A percentile compares a stretch with the other conserved stretches of the same genome.
These are phyloP conservation scores for Malus hybrid DNA, from an alignment of 331 rosid species.

Conservation along the genomic window DNA sequence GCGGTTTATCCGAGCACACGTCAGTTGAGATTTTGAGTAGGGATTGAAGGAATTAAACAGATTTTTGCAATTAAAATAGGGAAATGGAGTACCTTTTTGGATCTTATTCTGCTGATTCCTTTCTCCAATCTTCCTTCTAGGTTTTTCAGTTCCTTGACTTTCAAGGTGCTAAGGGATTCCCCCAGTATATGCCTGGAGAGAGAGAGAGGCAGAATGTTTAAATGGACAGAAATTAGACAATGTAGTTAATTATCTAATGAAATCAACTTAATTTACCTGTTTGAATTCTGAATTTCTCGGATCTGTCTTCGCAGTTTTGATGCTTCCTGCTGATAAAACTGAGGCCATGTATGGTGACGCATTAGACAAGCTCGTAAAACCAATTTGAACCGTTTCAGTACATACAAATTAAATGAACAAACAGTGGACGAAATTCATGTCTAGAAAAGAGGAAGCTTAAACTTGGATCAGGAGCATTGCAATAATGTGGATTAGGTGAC, in stretches of 20 bases:
- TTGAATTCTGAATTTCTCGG: conserved; percentile 74
- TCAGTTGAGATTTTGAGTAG: neutral
- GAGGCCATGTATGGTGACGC: neutral
- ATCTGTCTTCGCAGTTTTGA: conserved; percentile 80
- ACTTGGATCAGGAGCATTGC: neutral
- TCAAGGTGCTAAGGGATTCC: conserved; percentile 70
- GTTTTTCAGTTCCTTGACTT: conserved; percentile 77
- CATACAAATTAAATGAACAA: neutral
- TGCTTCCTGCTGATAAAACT: conserved; percentile 96
- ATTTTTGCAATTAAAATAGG: neutral
- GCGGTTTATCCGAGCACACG: neutral
- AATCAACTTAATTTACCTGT: conserved; percentile 35
- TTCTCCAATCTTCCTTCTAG: conserved; percentile 91
- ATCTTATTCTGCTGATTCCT: conserved; percentile 82
- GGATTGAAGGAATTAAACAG: neutral
- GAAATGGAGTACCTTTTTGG: conserved; percentile 51
- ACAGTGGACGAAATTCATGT: neutral
- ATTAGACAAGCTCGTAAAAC: neutral
- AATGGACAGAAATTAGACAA: neutral
- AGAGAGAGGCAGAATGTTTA: neutral
- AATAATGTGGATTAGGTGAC: neutral
- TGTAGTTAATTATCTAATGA: neutral
- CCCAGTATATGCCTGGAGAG: conserved; percentile 72
- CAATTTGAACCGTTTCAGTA: neutral
- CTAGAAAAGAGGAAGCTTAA: neutral